A percentile compares a stretch with the other conserved stretches of the same genome.
Conservation (phyloP, 2,329 filamentous ascomycete species). For the Beauveria varroae region DNA sequence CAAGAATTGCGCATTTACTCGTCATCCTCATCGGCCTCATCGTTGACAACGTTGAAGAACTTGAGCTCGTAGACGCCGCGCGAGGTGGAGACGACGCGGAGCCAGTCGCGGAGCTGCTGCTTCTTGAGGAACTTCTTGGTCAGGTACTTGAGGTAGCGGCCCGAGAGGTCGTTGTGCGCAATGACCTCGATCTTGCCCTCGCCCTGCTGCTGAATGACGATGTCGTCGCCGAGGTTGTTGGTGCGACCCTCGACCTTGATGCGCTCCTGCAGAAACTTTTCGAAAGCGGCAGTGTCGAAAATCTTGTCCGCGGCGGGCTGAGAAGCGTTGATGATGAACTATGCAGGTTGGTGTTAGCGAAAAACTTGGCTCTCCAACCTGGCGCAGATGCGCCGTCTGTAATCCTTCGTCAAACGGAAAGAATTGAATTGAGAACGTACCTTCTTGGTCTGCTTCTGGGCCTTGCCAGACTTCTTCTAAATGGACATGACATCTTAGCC, state of each 20-base stretch:
- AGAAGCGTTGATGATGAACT: slow-evolving; percentile 99
- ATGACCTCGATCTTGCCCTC: slow-evolving; percentile 98
- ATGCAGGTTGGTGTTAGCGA: slow-evolving; percentile 14
- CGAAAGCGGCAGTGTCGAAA: slow-evolving; percentile 97
- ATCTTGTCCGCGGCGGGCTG: slow-evolving; percentile 99
- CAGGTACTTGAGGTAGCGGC: slow-evolving; percentile 99
- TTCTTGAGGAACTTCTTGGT: slow-evolving; percentile 99
- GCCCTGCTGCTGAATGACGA: slow-evolving; percentile 82
- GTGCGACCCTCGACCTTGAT: slow-evolving; percentile 99
- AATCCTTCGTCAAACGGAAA: not conserved
- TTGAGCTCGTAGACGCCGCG: slow-evolving; percentile 99
- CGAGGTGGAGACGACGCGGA: slow-evolving; percentile 95
- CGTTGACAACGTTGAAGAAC: slow-evolving; percentile 99
- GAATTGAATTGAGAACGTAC: slow-evolving; percentile 34
- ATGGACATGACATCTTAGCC: slow-evolving; percentile 73
- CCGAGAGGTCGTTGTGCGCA: slow-evolving; percentile 95
- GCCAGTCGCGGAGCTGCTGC: slow-evolving; percentile 99
- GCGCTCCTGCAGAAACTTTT: slow-evolving; percentile 99
- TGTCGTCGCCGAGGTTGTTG: slow-evolving; percentile 91
- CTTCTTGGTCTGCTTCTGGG: slow-evolving; percentile 83
- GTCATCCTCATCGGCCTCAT: slow-evolving; percentile 95
- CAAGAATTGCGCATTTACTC: slow-evolving; percentile 55
- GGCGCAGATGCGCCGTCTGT: no score
- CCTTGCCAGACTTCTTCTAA: slow-evolving; percentile 60
- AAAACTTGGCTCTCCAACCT: not conserved